Conservation (phyloP, 768 basidiomycete species). For the Rhodotorula taiwanensis region DNA sequence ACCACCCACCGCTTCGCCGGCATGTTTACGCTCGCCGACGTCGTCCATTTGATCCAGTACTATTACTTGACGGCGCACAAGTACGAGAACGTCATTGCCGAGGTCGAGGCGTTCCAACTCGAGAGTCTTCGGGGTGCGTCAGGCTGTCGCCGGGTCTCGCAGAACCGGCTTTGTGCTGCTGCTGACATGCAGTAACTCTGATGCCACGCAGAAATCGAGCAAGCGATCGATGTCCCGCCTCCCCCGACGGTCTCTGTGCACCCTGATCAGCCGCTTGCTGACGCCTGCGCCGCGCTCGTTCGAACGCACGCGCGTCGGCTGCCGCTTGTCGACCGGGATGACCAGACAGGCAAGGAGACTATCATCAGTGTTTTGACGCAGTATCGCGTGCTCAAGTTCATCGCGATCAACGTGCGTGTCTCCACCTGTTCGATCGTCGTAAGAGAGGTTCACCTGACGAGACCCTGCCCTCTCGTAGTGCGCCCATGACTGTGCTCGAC, state of each 20-base stretch:
- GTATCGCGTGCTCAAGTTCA: constrained; percentile 95
- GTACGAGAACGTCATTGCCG: constrained; percentile 74
- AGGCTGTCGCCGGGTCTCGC: neutral
- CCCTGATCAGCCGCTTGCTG: constrained; percentile 77
- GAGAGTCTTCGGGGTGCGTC: constrained; percentile 75
- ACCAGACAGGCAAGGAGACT: constrained; percentile 89
- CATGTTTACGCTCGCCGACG: constrained; percentile 98
- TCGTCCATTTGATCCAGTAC: constrained; percentile 98
- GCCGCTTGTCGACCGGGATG: constrained; percentile 85
- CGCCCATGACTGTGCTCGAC: constrained; percentile 64
- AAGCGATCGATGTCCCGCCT: constrained; percentile 78
- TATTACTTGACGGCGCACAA: constrained; percentile 80
- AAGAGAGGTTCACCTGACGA: too few species aligned
- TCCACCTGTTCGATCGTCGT: neutral
- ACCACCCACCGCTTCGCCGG: constrained; percentile 86
- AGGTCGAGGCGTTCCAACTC: constrained; percentile 86
- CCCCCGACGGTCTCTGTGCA: constrained; percentile 85
- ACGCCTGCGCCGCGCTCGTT: constrained; percentile 81
- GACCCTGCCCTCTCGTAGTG: constrained; percentile 60
- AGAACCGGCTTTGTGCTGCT: too few species aligned
- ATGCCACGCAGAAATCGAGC: constrained; percentile 70
- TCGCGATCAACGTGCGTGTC: constrained; percentile 76
- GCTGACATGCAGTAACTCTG: neutral
- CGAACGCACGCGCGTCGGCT: constrained; percentile 91
- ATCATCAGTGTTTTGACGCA: constrained; percentile 94